Conservation (phyloP, 805 yeast species). For the Brettanomyces bruxellensis region DNA sequence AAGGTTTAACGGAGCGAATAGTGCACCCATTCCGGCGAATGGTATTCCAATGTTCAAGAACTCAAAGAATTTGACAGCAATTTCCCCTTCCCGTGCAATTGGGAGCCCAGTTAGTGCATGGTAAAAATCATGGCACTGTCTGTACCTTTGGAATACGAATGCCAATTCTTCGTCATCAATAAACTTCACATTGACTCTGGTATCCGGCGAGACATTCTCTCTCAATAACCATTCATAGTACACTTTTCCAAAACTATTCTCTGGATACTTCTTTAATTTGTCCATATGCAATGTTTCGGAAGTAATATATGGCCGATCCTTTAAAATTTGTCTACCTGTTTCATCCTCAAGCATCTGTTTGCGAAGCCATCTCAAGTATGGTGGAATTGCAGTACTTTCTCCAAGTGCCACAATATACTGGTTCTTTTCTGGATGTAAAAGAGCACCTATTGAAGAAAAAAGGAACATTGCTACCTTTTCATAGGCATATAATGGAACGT, state of each 20-base stretch:
- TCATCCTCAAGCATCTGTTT: slow-evolving; percentile 67
- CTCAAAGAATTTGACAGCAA: slow-evolving; percentile 86
- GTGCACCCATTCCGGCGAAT: slow-evolving; percentile 88
- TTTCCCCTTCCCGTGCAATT: slow-evolving; percentile 91
- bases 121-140: slow-evolving; percentile 96
- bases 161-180: slow-evolving; percentile 88
- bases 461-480: slow-evolving; percentile 60
- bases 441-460: slow-evolving; percentile 74
- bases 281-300: slow-evolving; percentile 59
- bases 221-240: slow-evolving; percentile 74
- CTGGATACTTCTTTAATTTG: slow-evolving; percentile 49
- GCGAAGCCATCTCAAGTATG: slow-evolving; percentile 53
- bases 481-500: slow-evolving; percentile 58
- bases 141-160: slow-evolving; percentile 83
- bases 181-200: slow-evolving; percentile 78
- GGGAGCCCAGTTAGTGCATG: slow-evolving; percentile 90
- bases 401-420: slow-evolving; percentile 77
- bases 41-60: slow-evolving; percentile 89
- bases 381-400: slow-evolving; percentile 77
- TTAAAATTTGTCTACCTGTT: slow-evolving; percentile 66
- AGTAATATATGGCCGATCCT: slow-evolving; percentile 79
- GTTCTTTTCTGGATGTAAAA: slow-evolving; percentile 66
- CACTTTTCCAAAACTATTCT: slow-evolving; percentile 67
- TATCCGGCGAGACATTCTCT: slow-evolving; percentile 91
- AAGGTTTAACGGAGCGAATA: slow-evolving; percentile 80